Base-by-base conservation (phyloP, 108 stramenopile genomes). In the Conticribra guillardii region DNA sequence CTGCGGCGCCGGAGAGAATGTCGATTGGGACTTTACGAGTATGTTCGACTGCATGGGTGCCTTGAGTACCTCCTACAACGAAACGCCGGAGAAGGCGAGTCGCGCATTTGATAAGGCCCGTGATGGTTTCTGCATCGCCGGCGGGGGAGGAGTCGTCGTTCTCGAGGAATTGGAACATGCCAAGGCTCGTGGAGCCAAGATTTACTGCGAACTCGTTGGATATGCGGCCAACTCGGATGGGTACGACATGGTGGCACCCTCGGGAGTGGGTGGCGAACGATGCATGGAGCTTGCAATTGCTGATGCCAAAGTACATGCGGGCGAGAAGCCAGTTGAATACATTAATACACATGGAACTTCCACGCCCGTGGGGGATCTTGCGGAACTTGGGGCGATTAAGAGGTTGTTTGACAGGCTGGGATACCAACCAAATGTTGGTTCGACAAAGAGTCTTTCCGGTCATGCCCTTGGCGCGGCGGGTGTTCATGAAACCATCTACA, bases 51-150 rank as follows among this genome's bases (percentile, higher is more conserved):
- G 95, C 69, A 96, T 96, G 95, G 95, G 95, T 50, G 99, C 99
- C 2, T 83, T 98, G 22, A 90, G 90, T 37, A 96, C 97, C 2
- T 73, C 80, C 15, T 92, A 92, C 82, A 96, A 98, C 61, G 97
- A 96, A 18, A 81, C 76, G 21, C 97, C 97, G 46, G 80, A 85
- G 65, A 84, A 84, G 41, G 96, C 96, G 0, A 87, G 87, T 48
- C 85, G 95, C 28, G 97, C 99, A 8, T 99, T 99, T 60, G 98
- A 98, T 80, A 94, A 94, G 85, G 89, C 77, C 69, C 89, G 99
- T 24, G 97, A 97, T 67, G 99, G 99, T 23, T 99, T 99, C 84
- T 97, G 98, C 53, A 98, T 99, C 88, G 99, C 95, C 61, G 99
- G 98, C 45, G 99, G 99, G 3, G 96, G 97, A 49, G 99, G 97